Percentiles rank a stretch among this genome's conserved stretches.
phyloP scores from a whole-genome alignment of 1,284 basidiomycete species.

The Trametes sp. region DNA sequence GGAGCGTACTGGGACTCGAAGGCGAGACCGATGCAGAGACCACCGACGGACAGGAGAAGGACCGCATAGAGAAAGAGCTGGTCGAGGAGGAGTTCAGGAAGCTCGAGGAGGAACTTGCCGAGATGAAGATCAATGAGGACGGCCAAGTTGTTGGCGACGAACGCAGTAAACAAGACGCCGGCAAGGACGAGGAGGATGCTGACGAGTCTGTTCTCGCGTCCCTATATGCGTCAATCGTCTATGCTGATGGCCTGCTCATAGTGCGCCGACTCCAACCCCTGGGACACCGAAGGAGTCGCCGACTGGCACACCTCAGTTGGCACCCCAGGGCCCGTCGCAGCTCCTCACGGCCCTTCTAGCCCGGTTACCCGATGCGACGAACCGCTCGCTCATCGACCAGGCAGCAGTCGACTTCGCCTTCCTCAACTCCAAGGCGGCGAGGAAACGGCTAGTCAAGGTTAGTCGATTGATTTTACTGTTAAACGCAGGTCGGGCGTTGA shows the following conservation, averaged over 20 bases:
- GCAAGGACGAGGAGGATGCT: slow-evolving; percentile 49
- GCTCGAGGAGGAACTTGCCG: slow-evolving; percentile 71
- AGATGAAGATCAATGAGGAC: slow-evolving; percentile 50
- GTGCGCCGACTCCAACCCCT: slow-evolving; percentile 67
- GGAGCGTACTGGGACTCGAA: slow-evolving; percentile 86
- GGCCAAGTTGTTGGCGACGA: slow-evolving; percentile 22
- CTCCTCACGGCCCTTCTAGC: slow-evolving; percentile 91
- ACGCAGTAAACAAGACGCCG: slow-evolving; percentile 8
- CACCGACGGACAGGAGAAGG: slow-evolving; percentile 49
- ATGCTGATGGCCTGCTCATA: slow-evolving; percentile 35
- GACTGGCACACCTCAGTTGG: slow-evolving; percentile 68
- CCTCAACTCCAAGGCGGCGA: slow-evolving; percentile 93
- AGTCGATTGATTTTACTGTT: slow-evolving; percentile 20
- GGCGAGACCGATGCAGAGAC: slow-evolving; percentile 49
- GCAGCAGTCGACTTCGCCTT: slow-evolving; percentile 96
- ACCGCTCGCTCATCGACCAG: slow-evolving; percentile 92
- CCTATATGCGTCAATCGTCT: slow-evolving; percentile 5
- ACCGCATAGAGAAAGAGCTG: slow-evolving; percentile 56
- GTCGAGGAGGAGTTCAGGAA: slow-evolving; percentile 72
- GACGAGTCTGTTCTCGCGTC: slow-evolving; percentile 55
- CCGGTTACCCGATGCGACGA: slow-evolving; percentile 93
- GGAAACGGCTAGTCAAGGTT: slow-evolving; percentile 90
- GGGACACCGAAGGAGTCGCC: slow-evolving; percentile 72
- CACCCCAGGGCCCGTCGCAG: slow-evolving; percentile 90
- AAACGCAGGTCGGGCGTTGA: not conserved